Evolutionary conservation across 176 grass and related monocot species (phyloP).

Genomic region (Musa beccarii): DNA sequence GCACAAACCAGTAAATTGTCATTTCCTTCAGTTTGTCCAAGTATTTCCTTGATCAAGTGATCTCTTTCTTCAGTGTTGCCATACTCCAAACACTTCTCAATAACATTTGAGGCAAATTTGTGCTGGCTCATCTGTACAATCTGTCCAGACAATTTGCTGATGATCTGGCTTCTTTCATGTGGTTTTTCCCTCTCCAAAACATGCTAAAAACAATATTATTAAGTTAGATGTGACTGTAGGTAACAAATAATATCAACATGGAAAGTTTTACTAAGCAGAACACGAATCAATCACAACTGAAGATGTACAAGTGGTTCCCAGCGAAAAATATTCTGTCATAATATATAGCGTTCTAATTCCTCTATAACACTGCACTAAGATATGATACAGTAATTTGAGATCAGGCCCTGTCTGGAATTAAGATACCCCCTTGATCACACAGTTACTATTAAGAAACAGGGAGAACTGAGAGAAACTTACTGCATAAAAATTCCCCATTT

Average conservation of each 20-base stretch:
- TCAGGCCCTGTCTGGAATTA: not conserved
- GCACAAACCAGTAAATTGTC: slow-evolving; percentile 68
- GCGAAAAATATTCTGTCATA: not conserved
- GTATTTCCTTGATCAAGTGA: slow-evolving; percentile 62
- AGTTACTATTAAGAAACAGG: too few species aligned
- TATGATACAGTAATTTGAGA: not conserved
- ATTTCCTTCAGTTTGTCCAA: slow-evolving; percentile 84
- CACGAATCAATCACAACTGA: not conserved
- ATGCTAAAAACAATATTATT: slow-evolving; percentile 47
- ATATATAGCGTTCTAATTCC: not conserved
- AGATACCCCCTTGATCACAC: not conserved
- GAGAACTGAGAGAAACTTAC: too few species aligned
- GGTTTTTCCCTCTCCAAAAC: slow-evolving; percentile 71
- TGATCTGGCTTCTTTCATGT: slow-evolving; percentile 71
- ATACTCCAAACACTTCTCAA: slow-evolving; percentile 92
- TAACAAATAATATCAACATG: not conserved
- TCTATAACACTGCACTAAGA: not conserved
- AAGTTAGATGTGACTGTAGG: not conserved
- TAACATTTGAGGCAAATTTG: slow-evolving; percentile 92
- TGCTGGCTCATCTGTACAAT: slow-evolving; percentile 93
- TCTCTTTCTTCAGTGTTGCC: slow-evolving; percentile 52
- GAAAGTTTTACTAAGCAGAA: not conserved
- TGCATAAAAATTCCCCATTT: too few species aligned
- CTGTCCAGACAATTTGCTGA: slow-evolving; percentile 66
- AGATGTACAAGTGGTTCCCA: not conserved